Evolutionary conservation across 345 rosid species (phyloP), one percentile per base, ranked within the genome.

Genomic region (Bruguiera sexangula): DNA sequence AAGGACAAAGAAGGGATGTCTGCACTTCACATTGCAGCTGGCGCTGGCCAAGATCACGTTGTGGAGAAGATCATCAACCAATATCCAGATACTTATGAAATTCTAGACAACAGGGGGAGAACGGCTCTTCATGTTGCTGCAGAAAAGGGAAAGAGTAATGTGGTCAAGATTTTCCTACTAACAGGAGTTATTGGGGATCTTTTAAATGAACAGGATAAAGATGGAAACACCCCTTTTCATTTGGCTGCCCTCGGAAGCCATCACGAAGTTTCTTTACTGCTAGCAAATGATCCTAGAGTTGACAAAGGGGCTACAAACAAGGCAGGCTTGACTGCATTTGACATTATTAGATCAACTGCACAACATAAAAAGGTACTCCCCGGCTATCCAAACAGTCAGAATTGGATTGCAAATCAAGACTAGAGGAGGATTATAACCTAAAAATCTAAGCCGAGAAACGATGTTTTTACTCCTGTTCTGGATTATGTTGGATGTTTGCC

Each of bases 151-250:
- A 67, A 70, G 31, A 59, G 30, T 18, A 61, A 70, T 5, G 72
- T 65, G 16, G 69, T 85, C n/a, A 36, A 62, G 15, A 66, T 37
- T 13, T 63, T 80, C 36, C 53, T 82, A 27, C 15, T 46, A 10
- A 62, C 24, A 51, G 73, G 59, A 37, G 55, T 54, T 43, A 46
- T 71, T 50, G 69, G 21, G 18, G 61, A 64, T 53, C 71, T 82
- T 6, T 54, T 78, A 69, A 85, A 80, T 31, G 60, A 63, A 52
- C 64, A 69, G 4, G 82, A 84, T 68, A 36, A 13, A 51, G 73
- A 73, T 10, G 85, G 87, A 67, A 79, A 84, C 75, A 80, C 84
- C 3, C 77, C 84, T 61, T 65, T 78, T 63, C 85, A 84, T 74
- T 63, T 75, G 32, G 82, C 85, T 2, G 83, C 81, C 10, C 48